A percentile compares a stretch with the other conserved stretches of the same genome.
Conservation (phyloP, 1,139 yeast genomes). For the Pichia sp. region DNA sequence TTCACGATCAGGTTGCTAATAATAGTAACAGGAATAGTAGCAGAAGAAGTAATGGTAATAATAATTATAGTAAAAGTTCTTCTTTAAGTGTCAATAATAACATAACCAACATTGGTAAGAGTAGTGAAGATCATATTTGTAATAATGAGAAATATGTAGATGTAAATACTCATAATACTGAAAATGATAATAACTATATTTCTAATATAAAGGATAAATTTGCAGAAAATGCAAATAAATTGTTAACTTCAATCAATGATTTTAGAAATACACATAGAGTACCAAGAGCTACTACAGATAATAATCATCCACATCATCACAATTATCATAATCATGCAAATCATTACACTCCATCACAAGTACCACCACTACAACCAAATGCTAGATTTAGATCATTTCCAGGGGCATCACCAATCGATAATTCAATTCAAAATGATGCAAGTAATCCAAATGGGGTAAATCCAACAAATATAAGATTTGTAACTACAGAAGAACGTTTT, state of each 20-base stretch:
- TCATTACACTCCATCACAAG: neutral
- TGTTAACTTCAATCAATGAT: neutral
- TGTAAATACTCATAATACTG: neutral
- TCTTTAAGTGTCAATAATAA: no score
- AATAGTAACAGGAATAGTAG: no score
- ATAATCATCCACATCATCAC: no score
- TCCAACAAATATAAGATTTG: slow-evolving; percentile 8
- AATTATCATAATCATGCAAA: no score
- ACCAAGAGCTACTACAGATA: no score
- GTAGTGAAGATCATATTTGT: no score
- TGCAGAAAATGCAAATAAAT: neutral
- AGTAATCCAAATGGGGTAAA: slow-evolving; percentile 2
- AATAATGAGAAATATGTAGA: no score
- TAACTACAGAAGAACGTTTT: slow-evolving; percentile 9
- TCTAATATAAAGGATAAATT: neutral
- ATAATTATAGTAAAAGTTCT: neutral
- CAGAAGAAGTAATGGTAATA: no score
- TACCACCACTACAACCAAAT: no score
- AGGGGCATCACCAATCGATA: neutral
- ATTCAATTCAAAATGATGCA: slow-evolving; percentile 1
- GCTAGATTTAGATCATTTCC: slow-evolving; percentile 1
- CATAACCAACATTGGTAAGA: no score
- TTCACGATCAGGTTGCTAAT: no score
- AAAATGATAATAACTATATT: neutral
- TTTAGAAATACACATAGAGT: neutral